Conservation (phyloP, 2,329 filamentous ascomycete genomes). For the Xylariaceae sp. region DNA sequence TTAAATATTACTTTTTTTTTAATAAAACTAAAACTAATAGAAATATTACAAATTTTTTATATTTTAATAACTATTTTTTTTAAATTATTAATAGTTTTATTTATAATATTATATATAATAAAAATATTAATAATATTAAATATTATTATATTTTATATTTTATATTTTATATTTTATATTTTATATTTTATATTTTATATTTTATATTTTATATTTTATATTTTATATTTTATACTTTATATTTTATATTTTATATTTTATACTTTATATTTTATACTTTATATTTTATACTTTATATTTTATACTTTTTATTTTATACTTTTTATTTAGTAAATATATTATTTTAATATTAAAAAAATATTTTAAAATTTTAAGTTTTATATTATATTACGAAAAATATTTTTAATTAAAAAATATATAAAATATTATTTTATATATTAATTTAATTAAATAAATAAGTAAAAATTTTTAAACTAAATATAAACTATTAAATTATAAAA, state of each 20-base stretch:
- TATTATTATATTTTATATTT: not conserved
- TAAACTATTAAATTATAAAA: constrained; percentile 1
- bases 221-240: too few relatives aligned
- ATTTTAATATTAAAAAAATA: too few relatives aligned
- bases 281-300: too few relatives aligned
- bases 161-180: not conserved
- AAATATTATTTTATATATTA: not conserved
- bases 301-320: too few relatives aligned
- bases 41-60: not conserved
- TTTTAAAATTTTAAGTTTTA: too few relatives aligned
- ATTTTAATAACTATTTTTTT: not conserved
- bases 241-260: too few relatives aligned
- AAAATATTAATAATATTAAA: not conserved
- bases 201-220: too few relatives aligned
- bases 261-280: too few relatives aligned
- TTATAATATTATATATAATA: constrained; percentile 1
- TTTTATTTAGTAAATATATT: too few relatives aligned
- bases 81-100: not conserved
- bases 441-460: not conserved
- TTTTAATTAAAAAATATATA: too few relatives aligned
- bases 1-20: not conserved
- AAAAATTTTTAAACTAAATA: too few relatives aligned
- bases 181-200: not conserved
- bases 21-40: not conserved
- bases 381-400: too few relatives aligned